Base-by-base conservation (phyloP, 371 early-diverging fungal species). In the Lichtheimia hyalospora region DNA sequence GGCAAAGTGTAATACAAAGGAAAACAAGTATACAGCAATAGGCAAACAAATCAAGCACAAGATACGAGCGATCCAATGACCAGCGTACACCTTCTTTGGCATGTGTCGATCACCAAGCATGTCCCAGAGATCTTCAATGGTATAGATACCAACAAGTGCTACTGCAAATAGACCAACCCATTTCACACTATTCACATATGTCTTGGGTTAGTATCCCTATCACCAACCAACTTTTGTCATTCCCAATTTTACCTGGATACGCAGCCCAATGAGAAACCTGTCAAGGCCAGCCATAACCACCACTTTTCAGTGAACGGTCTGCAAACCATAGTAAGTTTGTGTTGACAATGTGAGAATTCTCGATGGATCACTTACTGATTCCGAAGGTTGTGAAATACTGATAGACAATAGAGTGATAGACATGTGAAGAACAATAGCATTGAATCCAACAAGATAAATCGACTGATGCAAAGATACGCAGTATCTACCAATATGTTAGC, bases 131-230 rank as follows among this genome's bases (percentile, higher is more conserved):
- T 97, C 96, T 54, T 94, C 92, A 15, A 99, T 74, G 0, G 99
- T 99, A 70, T 95, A 91, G 56, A 97, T 56, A 6, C 99, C 99
- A 34, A 98, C 98, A 16, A 97, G 74, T 7, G 96, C 95, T 4
- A 95, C 94, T 15, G 91, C 91, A 74, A 99, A 93, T 50, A 98
- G 79, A 1, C 99, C 99, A 28, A 99, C 98, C 99, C 99, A 99
- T 73, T 99, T 99, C 15, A 99, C 90, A 80, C 98, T 97, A 64
- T 13, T 23, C 5, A 7, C 5, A 5, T 18, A 23, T 51, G 21
- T 39, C 52, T 0, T 1, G 46, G 0, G 34, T 16, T 34, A 54
- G 39, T 3, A 49, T 27, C 21, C 0, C 4, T 7, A 34, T 34
- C 34, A 34, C 10, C 25, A 2, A n/a, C 14, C 2, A 40, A 0